A percentile compares a stretch with the other conserved stretches of the same genome.
Evolutionary conservation across 805 yeast genomes (phyloP).

Genomic region (Dipodascopsis uninucleata): DNA sequence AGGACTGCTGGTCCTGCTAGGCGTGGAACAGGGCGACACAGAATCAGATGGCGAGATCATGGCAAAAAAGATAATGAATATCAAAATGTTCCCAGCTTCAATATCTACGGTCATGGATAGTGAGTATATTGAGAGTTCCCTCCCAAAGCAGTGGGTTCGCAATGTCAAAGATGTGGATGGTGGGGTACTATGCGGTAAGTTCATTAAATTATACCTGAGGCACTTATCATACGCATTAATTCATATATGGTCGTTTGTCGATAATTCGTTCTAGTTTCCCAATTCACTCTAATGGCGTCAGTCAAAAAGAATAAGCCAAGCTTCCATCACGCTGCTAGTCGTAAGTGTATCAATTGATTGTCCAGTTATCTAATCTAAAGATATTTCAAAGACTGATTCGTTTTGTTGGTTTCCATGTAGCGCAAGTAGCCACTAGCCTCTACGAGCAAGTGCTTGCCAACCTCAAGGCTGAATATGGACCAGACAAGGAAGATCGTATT

Average conservation of each 20-base stretch:
- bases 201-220: background rate
- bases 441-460: slow-evolving; percentile 2
- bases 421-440: slow-evolving; percentile 10
- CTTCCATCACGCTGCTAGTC: slow-evolving; percentile 87
- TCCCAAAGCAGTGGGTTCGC: slow-evolving; percentile 66
- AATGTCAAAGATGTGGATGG: slow-evolving; percentile 62
- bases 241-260: background rate
- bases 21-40: slow-evolving; percentile 76
- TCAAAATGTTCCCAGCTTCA: slow-evolving; percentile 65
- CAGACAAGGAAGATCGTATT: slow-evolving; percentile 57
- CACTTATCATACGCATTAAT: background rate
- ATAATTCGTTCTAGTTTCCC: slow-evolving; percentile 55
- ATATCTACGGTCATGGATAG: slow-evolving; percentile 43
- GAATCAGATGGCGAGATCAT: slow-evolving; percentile 65
- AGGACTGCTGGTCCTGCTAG: slow-evolving; percentile 80
- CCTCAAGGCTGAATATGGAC: slow-evolving; percentile 31
- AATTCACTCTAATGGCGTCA: slow-evolving; percentile 83
- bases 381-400: background rate
- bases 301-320: slow-evolving; percentile 91
- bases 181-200: slow-evolving; percentile 61
- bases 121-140: slow-evolving; percentile 41
- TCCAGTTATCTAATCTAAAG: no score
- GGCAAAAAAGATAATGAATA: slow-evolving; percentile 59
- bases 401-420: slow-evolving; percentile 2
- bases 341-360: slow-evolving; percentile 49